A percentile compares a stretch with the other conserved stretches of the same genome.
Evolutionary conservation across 2,329 filamentous ascomycete genomes (phyloP).

Genomic region (Parastagonospora avenae): DNA sequence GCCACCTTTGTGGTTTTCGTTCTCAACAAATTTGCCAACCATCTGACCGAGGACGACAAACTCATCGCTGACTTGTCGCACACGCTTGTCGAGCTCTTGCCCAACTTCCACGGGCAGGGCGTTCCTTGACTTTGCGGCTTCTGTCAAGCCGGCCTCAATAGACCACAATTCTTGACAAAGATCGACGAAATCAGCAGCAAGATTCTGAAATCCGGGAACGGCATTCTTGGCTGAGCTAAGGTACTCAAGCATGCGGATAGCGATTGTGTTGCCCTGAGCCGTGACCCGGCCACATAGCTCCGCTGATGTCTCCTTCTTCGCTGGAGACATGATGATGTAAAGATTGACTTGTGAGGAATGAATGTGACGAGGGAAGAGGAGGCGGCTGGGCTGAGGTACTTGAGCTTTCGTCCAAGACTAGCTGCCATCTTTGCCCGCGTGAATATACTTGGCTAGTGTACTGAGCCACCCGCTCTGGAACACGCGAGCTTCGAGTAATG

Average conservation of each 20-base stretch:
- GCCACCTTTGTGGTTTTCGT: slow-evolving; percentile 63
- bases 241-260: slow-evolving; percentile 51
- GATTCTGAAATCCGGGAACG: slow-evolving; percentile 52
- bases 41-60: slow-evolving; percentile 69
- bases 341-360: slow-evolving; percentile 2
- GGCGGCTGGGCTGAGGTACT: slow-evolving; percentile 14
- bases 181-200: slow-evolving; percentile 71
- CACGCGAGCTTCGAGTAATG: slow-evolving; percentile 22
- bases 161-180: slow-evolving; percentile 69
- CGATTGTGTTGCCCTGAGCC: slow-evolving; percentile 58
- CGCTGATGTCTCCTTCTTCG: slow-evolving; percentile 49
- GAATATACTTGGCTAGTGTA: slow-evolving; percentile 17
- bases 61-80: slow-evolving; percentile 64
- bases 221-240: slow-evolving; percentile 40
- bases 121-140: slow-evolving; percentile 53
- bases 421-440: slow-evolving; percentile 8
- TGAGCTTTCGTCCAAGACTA: slow-evolving; percentile 23
- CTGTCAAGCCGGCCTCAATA: slow-evolving; percentile 67
- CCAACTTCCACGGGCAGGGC: slow-evolving; percentile 65
- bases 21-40: slow-evolving; percentile 64
- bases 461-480: slow-evolving; percentile 24
- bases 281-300: slow-evolving; percentile 65
- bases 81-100: slow-evolving; percentile 68
- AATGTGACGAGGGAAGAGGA: slow-evolving; percentile 4
- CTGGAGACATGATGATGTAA: slow-evolving; percentile 32